Evolutionary conservation across 345 rosid species (phyloP), one percentile per base, ranked within the genome.

Genomic region (Salix koriyanagi): DNA sequence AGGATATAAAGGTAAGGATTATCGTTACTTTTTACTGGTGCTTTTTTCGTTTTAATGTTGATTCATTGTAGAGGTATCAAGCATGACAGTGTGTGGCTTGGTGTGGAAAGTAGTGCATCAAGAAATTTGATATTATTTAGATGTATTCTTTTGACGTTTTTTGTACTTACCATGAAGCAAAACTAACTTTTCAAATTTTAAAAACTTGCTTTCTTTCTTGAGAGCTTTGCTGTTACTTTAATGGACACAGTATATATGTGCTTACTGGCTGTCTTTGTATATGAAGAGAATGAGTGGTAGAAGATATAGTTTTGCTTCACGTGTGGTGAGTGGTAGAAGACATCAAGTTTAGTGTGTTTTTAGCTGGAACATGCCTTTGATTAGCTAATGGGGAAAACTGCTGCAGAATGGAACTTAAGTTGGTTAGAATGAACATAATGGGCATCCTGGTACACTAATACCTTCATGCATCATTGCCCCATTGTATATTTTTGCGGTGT

Each of bases 1-100:
- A 9, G 99, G 99, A 70, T 90, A 76, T 74, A 92, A 84, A 91
- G 98, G 99, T 96, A n/a, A 72, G 76, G 12, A 14, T 68, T 70
- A 46, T 50, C 42, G 23, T 50, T 50, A n/a, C 79, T 6, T 36
- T 1, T 56, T 78, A 36, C 52, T 25, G 69, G 37, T 58, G 26
- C 13, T 18, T 67, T 56, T 32, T 19, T 67, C 19, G 46, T 50
- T 19, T 21, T 26, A 21, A 13, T 19, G 36, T 69, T 69, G 30
- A 4, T 12, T 8, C 34, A 7, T 66, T 23, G 26, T 26, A 19
- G 23, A 23, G 67, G 12, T 7, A 62, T 62, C 23, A 23, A 26
- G 36, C 67, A 23, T 62, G 26, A n/a, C 32, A n/a, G 65, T 61
- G 65, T 70, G 2, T 71, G 25, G 25, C 26, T 71, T 32, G 42